Percentiles rank a stretch among this genome's conserved stretches.
These are phyloP conservation scores for Arthrobotrys megalospora DNA, from an alignment of 2,329 filamentous ascomycete genomes.

Conservation along the genomic window DNA sequence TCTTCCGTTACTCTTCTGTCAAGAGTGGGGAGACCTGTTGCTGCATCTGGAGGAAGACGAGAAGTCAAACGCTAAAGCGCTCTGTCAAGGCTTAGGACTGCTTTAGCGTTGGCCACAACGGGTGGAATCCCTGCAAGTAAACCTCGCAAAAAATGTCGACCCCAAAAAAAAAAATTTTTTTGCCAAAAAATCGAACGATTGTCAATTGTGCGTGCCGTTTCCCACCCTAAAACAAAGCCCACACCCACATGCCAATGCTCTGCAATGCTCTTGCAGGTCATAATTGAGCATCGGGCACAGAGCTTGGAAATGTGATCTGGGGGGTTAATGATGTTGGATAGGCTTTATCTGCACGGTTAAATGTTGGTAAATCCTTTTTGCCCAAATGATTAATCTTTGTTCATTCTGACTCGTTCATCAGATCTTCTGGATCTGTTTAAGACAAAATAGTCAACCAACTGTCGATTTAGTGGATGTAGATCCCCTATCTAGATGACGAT, in stretches of 20 bases:
- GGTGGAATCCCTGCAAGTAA: constrained; percentile 57
- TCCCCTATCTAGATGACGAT: constrained; percentile 47
- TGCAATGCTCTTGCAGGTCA: constrained; percentile 27
- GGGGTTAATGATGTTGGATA: constrained; percentile 30
- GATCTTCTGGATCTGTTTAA: constrained; percentile 39
- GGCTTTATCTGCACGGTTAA: constrained; percentile 45
- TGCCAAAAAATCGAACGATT: constrained; percentile 46
- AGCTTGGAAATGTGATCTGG: constrained; percentile 26
- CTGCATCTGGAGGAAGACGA: constrained; percentile 61
- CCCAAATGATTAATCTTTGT: constrained; percentile 30
- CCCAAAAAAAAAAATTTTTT: constrained; percentile 45
- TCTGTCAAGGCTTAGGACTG: constrained; percentile 58
- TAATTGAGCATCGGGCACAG: constrained; percentile 28
- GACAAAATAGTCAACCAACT: constrained; percentile 36
- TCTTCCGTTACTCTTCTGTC: constrained; percentile 60
- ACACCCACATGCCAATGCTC: constrained; percentile 40
- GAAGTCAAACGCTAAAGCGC: constrained; percentile 59
- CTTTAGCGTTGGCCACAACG: constrained; percentile 61
- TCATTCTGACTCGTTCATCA: constrained; percentile 12
- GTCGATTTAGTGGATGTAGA: constrained; percentile 59
- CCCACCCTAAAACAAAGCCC: constrained; percentile 57
- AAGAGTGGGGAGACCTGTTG: constrained; percentile 62
- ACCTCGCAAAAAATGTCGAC: constrained; percentile 56
- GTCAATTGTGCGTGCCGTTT: constrained; percentile 54
- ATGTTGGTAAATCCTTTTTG: constrained; percentile 43